Percentiles rank a stretch among this genome's conserved stretches.
These are phyloP conservation scores for Ilex asprella DNA, from an alignment of 257 asterid genomes.

Conservation along the genomic window DNA sequence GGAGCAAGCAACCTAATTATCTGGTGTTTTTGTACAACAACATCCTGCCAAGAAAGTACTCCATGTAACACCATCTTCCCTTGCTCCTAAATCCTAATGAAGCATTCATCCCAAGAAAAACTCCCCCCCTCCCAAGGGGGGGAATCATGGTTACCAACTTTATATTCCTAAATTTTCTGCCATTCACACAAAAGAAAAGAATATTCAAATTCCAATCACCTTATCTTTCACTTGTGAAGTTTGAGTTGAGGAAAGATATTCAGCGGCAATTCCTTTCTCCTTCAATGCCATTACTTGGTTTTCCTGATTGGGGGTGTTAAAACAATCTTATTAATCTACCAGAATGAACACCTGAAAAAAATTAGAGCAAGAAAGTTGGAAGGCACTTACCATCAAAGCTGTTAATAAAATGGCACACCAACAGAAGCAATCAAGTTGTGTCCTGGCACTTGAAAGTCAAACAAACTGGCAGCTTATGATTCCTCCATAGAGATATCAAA, in stretches of 20 bases:
- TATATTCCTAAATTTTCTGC: too few relatives aligned
- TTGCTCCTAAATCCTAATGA: too few relatives aligned
- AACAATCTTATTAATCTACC: conserved; percentile 6
- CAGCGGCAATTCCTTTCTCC: conserved; percentile 80
- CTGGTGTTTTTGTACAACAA: too few relatives aligned
- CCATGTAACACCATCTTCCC: too few relatives aligned
- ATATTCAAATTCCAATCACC: conserved; percentile 28
- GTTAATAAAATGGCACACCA: conserved; percentile 22
- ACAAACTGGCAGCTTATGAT: conserved; percentile 40
- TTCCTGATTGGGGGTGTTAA: conserved; percentile 42
- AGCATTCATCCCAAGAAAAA: too few relatives aligned
- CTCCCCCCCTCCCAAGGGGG: too few relatives aligned
- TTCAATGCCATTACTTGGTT: conserved; percentile 84
- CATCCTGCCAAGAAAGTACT: too few relatives aligned
- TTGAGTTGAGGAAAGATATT: conserved; percentile 91
- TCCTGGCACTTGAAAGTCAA: conserved; percentile 43
- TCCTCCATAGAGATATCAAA: conserved; percentile 18
- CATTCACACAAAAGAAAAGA: too few relatives aligned
- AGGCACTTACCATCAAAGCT: conserved; percentile 79
- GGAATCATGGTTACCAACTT: too few relatives aligned
- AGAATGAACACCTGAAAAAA: background rate
- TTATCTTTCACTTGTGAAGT: conserved; percentile 52
- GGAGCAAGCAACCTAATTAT: too few relatives aligned
- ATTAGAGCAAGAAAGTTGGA: conserved; percentile 7
- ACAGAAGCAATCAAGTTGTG: conserved; percentile 18